Evolutionary conservation across 768 basidiomycete species (phyloP), one percentile per base, ranked within the genome.

Genomic region (Filobasidium wieringae): DNA sequence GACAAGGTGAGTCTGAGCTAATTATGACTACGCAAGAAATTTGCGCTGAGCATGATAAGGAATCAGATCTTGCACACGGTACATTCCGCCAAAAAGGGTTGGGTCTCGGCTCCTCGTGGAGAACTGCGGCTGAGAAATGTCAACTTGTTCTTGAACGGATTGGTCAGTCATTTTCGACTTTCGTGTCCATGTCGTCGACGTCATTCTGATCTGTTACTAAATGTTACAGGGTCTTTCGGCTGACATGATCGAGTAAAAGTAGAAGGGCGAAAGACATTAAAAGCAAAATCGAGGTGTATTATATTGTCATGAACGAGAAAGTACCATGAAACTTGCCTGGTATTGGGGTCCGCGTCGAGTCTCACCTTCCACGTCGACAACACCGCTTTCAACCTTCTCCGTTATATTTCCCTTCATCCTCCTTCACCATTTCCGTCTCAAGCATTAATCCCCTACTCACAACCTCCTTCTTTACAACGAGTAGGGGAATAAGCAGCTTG

Each of bases 111-210:
- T 80, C 84, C 63, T 84, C 88, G 73, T 60, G 76, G 76, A n/a
- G 79, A 84, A 62, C 81, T 84, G 65, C 89, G 87, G 76, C 77
- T 95, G 64, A 83, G 83, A 53, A 97, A 97, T 74, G 89, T 96
- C 66, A 91, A 99, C 76, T 78, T 93, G 58, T 75, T 79, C 59
- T 66, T 79, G 49, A 73, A 77, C 60, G 76, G 66, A 40, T 62
- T 73, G 65, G 72, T 47, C 22, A 47, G 43, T 47, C 14, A 24
- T 19, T 40, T 40, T 4, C 3, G 29, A 7, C n/a, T 4, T 14
- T n/a, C n/a, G n/a, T n/a, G n/a, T n/a, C n/a, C n/a, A n/a, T n/a
- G n/a, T n/a, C n/a, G n/a, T n/a, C n/a, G n/a, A n/a, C n/a, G n/a
- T n/a, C n/a, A n/a, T n/a, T n/a, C 43, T 47, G 19, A 47, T 22